These are phyloP conservation scores for Heterobasidion annosum DNA, from an alignment of 1,284 basidiomycete genomes.

Conservation along the genomic window DNA sequence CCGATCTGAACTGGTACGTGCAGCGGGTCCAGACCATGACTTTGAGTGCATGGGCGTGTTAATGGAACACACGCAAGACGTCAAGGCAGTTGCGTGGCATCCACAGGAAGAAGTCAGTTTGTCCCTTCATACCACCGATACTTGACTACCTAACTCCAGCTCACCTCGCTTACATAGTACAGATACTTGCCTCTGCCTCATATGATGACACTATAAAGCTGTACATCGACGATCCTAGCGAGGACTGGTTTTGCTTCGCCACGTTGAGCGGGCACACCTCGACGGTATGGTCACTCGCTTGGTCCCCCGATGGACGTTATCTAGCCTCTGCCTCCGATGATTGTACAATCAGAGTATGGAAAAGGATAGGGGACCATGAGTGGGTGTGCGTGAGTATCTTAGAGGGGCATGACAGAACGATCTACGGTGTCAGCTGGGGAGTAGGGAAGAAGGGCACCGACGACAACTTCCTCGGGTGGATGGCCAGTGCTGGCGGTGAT, in stretches of 20 bases:
- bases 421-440: constrained; percentile 80
- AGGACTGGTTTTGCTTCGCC: constrained; percentile 89
- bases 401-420: constrained; percentile 58
- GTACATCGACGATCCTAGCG: constrained; percentile 88
- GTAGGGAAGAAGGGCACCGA: constrained; percentile 16
- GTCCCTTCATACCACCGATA: constrained; percentile 1
- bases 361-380: constrained; percentile 40
- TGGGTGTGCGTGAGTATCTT: constrained; percentile 53
- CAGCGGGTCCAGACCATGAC: constrained; percentile 64
- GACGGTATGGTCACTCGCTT: constrained; percentile 89
- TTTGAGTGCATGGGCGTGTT: constrained; percentile 94
- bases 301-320: constrained; percentile 75
- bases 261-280: constrained; percentile 77
- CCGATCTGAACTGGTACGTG: neutral
- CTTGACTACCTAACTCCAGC: neutral
- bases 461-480: constrained; percentile 48
- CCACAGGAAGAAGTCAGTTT: constrained; percentile 80
- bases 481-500: constrained; percentile 71
- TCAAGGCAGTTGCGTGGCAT: constrained; percentile 95
- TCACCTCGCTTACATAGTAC: constrained; percentile 17
- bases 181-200: constrained; percentile 93
- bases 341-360: constrained; percentile 65
- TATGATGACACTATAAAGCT: constrained; percentile 97
- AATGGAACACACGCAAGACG: constrained; percentile 97
- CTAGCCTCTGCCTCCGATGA: constrained; percentile 84